Base-by-base conservation (phyloP, 202 grass and related monocot genomes). In the Thinopyrum obtusiflorum region DNA sequence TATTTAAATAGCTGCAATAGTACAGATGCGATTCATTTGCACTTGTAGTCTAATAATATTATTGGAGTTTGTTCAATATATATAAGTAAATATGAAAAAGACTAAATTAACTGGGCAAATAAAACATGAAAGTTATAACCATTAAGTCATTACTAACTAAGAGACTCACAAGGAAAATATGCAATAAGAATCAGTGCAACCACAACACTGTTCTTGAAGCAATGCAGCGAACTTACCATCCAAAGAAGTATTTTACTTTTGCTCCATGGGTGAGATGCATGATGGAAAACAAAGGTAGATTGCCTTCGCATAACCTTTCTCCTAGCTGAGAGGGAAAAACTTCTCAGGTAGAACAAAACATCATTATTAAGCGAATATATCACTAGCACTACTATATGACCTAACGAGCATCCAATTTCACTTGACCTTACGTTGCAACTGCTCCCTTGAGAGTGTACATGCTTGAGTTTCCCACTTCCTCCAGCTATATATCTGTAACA, bases 221-320 rank as follows among this genome's bases (percentile, higher is more conserved):
- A 61, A 81, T 23, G 66, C 20, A 40, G 9, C 21, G 18, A 29
- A 9, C 76, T 80, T 87, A 98, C 93, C 96, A 98, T 98, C 96
- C 96, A 95, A 69, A 98, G 93, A 73, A 98, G 90, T 86, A 98
- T 76, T 91, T 88, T 93, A 65, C 92, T 95, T 84, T 94, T 98
- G 93, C 91, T 98, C 93, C 96, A 98, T 47, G 96, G 96, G 90
- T 98, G 96, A 85, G 96, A 98, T 73, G 91, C 77, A 83, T 94
- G 80, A 62, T 94, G 87, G 67, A 98, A 95, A 83, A 95, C 96
- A 90, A 98, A 98, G 60, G 89, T 98, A 35, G 93, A 95, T 80
- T 98, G 96, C 80, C 93, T 91, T 69, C 75, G 87, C 90, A 98
- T 90, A 80, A 94, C 88, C 84, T 72, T 90, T 91, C 93, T 94